Base-by-base conservation (phyloP, 192 early-diverging fungal genomes). In the Backusella liffmaniae region DNA sequence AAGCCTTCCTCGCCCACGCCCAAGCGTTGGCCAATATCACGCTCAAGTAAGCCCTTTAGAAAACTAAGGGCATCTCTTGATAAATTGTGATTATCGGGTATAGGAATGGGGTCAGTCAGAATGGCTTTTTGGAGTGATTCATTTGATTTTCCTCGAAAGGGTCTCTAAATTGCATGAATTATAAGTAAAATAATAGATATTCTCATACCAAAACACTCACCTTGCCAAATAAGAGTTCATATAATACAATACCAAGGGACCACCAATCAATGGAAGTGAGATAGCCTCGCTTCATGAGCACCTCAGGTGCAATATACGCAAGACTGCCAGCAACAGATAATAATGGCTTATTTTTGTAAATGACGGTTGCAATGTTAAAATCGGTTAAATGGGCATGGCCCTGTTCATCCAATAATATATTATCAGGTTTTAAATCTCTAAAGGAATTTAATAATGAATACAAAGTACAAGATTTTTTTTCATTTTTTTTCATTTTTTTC, bases 381-480 rank as follows among this genome's bases (percentile, higher is more conserved):
- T 99, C 97, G 16, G 96, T 96, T 82, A 99, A 82, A 66, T 94
- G 92, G 7, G 92, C 93, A 78, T 99, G 95, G 4, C 97, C 97
- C 42, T 83, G 82, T 66, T 87, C 86, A 78, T 93, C 91, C 59
- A 94, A 75, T 62, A 94, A 81, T 3, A 94, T 87, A 77, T 99
- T 98, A 76, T 99, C 96, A 0, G 97, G 97, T 83, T 98, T 99
- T 74, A 99, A 86, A 80, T 99, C 97, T 66, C 89, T 82, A 59
- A 18, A 62, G 39, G 16, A 35, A 56, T 42, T 26, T 15, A 49
- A 10, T 18, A 23, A 37, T 32, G 13, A 36, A 15, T 16, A 26
- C 51, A 29, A 26, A 37, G 16, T 21, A 32, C 15, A 16, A n/a
- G n/a, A n/a, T 18, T 23, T 9, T 29, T 30, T 30, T 66, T 66